Base-by-base conservation (phyloP, 225 moss, liverwort and hornwort genomes). In the Straminergon stramineum region DNA sequence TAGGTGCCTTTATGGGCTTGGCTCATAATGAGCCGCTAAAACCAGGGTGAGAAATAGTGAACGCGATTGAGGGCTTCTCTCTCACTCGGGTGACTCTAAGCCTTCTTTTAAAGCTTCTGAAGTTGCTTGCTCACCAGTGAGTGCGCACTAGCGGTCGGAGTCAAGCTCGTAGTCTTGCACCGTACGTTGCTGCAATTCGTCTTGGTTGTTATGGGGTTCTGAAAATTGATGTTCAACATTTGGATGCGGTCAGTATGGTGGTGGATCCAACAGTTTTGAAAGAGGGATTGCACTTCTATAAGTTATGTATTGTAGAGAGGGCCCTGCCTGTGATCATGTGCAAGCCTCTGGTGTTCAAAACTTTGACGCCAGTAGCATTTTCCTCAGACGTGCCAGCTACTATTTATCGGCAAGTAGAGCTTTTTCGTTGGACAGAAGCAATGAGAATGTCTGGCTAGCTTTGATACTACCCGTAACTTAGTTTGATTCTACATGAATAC, bases 241-340 rank as follows among this genome's bases (percentile, higher is more conserved):
- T 32, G 48, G 4, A 75, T 48, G 75, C 10, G 75, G 48, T 74
- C 45, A 45, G 28, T 45, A 28, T 45, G 45, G 74, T 45, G 74
- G 48, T 75, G 75, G 51, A 75, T 75, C 11, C 18, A 75, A 51
- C 75, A 75, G 51, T 19, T 39, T 31, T 48, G 52, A 52, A 76
- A 34, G 19, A 31, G 30, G 30, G 75, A 48, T 75, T 75, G 75
- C 45, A 75, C 4, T 11, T 94, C 95, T 75, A 94, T 75, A 94
- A 78, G 81, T 90, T 83, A 6, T 48, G 48, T 48, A 48, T 48
- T 16, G 16, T 24, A 15, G 43, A 5, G 15, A 43, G 16, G 9
- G 43, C 10, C 45, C 6, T 45, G 27, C 43, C 28, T 74, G 45
- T 16, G 17, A 75, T 17, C 75, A 28, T 75, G 10, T 4, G 48